phyloP scores from a whole-genome alignment of 257 asterid species.

The Euphrasia confusa region DNA sequence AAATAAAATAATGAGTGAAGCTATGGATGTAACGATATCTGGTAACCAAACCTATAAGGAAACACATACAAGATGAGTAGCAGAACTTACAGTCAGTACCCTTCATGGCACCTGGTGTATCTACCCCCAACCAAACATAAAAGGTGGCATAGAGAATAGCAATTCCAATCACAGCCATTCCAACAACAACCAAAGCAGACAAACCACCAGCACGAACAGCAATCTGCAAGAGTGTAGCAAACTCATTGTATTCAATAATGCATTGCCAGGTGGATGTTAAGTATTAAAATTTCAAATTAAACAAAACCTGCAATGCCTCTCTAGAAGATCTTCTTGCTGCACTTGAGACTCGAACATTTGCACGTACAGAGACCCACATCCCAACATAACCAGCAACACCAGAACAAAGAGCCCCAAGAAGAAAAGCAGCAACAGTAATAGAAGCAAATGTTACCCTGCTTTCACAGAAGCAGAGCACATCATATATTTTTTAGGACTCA shows the following conservation, averaged over 20 bases:
- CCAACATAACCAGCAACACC: slow-evolving; percentile 98
- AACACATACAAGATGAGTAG: slow-evolving; percentile 22
- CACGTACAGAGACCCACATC: slow-evolving; percentile 99
- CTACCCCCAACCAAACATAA: slow-evolving; percentile 90
- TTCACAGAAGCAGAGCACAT: slow-evolving; percentile 25
- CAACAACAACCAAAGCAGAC: slow-evolving; percentile 95
- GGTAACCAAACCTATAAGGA: slow-evolving; percentile 7
- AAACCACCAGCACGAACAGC: slow-evolving; percentile 99
- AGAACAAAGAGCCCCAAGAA: slow-evolving; percentile 96
- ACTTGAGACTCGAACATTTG: slow-evolving; percentile 97
- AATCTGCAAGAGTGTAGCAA: slow-evolving; percentile 45
- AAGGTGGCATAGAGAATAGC: slow-evolving; percentile 81
- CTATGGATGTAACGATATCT: not conserved
- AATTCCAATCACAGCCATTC: slow-evolving; percentile 94
- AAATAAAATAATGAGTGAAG: slow-evolving; percentile 18
- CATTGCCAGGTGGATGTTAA: slow-evolving; percentile 19
- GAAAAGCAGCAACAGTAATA: slow-evolving; percentile 84
- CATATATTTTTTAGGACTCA: not conserved
- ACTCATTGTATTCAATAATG: slow-evolving; percentile 23
- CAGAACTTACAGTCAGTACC: slow-evolving; percentile 75
- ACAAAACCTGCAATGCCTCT: slow-evolving; percentile 88
- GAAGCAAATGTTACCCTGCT: slow-evolving; percentile 79
- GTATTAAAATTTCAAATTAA: slow-evolving; percentile 20
- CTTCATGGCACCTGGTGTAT: slow-evolving; percentile 83
- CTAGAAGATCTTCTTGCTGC: slow-evolving; percentile 98